Base-by-base conservation (phyloP, 1,139 yeast genomes). In the Suhomyces maxii region DNA sequence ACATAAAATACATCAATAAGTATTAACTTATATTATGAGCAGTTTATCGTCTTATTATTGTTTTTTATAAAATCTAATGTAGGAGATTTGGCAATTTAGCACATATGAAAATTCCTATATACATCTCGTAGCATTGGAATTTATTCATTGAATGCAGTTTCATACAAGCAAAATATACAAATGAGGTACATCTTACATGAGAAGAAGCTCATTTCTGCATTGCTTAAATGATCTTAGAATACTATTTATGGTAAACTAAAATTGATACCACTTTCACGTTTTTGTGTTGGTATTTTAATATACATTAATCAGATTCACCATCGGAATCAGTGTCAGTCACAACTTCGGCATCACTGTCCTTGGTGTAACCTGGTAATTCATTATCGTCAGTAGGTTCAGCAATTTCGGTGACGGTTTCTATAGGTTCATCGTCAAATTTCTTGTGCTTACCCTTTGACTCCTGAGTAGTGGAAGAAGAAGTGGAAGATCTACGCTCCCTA, bases 401-500 rank as follows among this genome's bases (percentile, higher is more conserved):
- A 40, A 61, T 56, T 34, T 62, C 70, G 8, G 59, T 55, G 23
- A 57, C 59, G 5, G 53, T 47, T 10, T 47, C 50, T 42, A 48
- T 48, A 25, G 50, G 55, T 13, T 60, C 73, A 39, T 75, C 80
- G 41, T 67, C 79, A 48, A 76, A 76, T 48, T 71, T 76, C 61
- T 64, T 75, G 54, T 77, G 81, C 50, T 69, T 68, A 28, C 48
- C 45, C 35, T 43, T 41, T 23, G 50, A 48, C 26, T 53, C 55
- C 8, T 49, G 43, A 9, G 57, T 40, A 14, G 41, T 42, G 1
- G 68, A 58, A 5, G 65, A 46, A 9, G 57, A 41, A 14, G 41
- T 41, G 1, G 68, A 58, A 5, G 65, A 46, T 39, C 69, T 63
- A 46, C 69, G 64, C 48, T 67, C 69, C 54, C 67, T 63, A 39